These are phyloP conservation scores for Heliophila coronopifolia DNA, from an alignment of 441 rosid genomes.

Conservation along the genomic window DNA sequence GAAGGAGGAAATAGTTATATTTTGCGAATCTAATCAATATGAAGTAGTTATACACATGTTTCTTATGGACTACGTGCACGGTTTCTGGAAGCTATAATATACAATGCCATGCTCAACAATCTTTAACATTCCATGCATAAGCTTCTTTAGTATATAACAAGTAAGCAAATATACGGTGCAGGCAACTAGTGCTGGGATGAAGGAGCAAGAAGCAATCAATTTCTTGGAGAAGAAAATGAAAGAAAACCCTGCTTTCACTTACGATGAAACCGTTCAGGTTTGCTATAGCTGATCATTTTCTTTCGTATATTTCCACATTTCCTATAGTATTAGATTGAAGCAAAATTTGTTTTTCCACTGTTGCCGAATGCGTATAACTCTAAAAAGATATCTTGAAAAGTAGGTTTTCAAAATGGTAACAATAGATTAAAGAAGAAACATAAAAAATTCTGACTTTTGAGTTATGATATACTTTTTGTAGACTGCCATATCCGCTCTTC, in stretches of 20 bases:
- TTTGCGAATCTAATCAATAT: not conserved
- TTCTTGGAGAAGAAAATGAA: constrained; percentile 98
- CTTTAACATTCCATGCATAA: not conserved
- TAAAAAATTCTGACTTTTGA: no score
- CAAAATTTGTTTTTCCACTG: not conserved
- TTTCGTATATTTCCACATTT: not conserved
- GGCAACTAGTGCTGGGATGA: constrained; percentile 97
- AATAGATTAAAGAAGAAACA: no score
- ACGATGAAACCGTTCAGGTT: constrained; percentile 94
- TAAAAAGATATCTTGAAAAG: no score
- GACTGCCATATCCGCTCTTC: constrained; percentile 89
- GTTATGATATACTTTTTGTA: constrained; percentile 26
- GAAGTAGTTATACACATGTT: not conserved
- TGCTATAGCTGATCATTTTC: not conserved
- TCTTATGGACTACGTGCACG: not conserved
- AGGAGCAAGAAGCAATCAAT: constrained; percentile 96
- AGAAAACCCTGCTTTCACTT: constrained; percentile 73
- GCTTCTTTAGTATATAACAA: not conserved
- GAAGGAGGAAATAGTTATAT: no score
- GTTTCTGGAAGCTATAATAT: not conserved
- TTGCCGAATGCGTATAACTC: no score
- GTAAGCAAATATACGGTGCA: constrained; percentile 26
- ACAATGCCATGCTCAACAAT: not conserved
- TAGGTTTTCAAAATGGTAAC: no score
- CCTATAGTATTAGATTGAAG: not conserved